A percentile compares a stretch with the other conserved stretches of the same genome.
Evolutionary conservation across 192 early-diverging fungal species (phyloP).

Genomic region (Coemansia sp.): DNA sequence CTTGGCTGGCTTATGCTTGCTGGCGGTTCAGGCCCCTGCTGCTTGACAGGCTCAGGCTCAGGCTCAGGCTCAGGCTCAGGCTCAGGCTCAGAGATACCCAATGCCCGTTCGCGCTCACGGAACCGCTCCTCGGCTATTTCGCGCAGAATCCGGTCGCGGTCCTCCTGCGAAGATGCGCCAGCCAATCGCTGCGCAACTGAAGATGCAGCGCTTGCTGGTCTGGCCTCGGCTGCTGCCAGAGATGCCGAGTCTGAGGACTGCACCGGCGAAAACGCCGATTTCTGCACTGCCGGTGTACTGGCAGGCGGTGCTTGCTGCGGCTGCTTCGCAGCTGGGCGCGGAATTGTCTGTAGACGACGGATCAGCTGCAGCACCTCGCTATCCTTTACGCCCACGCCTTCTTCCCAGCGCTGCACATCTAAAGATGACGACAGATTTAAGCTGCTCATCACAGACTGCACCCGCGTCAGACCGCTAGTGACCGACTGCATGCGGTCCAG

Average conservation of each 20-base stretch:
- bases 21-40: background rate
- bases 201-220: constrained; percentile 4
- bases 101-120: constrained; percentile 41
- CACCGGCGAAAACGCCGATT: constrained; percentile 22
- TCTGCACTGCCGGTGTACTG: background rate
- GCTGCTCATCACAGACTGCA: constrained; percentile 22
- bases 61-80: constrained; percentile 4
- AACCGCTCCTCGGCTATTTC: constrained; percentile 50
- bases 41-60: constrained; percentile 6
- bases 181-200: constrained; percentile 40
- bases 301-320: background rate
- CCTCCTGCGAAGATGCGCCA: constrained; percentile 27
- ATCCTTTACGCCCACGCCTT: constrained; percentile 17
- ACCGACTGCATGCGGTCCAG: constrained; percentile 35
- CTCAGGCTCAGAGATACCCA: constrained; percentile 28
- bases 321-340: constrained; percentile 6
- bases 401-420: constrained; percentile 16
- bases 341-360: constrained; percentile 23
- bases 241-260: background rate
- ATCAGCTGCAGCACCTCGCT: constrained; percentile 38
- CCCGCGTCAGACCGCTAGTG: constrained; percentile 18
- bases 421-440: background rate
- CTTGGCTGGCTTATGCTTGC: background rate
- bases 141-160: constrained; percentile 41
- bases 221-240: background rate